Conservation (phyloP, 768 basidiomycete species). For the Boletus pseudopeckii region DNA sequence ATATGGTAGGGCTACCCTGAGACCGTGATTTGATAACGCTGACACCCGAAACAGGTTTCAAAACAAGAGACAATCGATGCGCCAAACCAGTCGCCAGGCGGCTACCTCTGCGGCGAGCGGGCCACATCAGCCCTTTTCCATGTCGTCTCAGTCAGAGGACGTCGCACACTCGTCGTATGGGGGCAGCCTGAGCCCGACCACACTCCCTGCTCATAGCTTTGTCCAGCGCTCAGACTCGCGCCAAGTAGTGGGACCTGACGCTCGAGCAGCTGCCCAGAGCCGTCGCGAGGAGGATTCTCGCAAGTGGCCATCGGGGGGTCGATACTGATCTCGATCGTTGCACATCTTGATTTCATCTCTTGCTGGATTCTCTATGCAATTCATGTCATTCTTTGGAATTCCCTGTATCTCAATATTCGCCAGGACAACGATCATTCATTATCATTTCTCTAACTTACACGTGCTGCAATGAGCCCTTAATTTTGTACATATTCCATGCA, state of each 20-base stretch:
- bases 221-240: constrained; percentile 42
- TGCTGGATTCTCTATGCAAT: constrained; percentile 32
- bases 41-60: constrained; percentile 62
- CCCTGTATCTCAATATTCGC: constrained; percentile 31
- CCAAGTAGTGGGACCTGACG: constrained; percentile 30
- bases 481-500: constrained; percentile 33
- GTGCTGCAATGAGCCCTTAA: constrained; percentile 31
- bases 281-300: constrained; percentile 48
- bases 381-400: constrained; percentile 34
- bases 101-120: constrained; percentile 42
- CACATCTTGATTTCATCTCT: constrained; percentile 35
- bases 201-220: constrained; percentile 35
- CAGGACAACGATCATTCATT: constrained; percentile 38
- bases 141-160: constrained; percentile 36
- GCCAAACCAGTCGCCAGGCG: constrained; percentile 68
- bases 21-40: constrained; percentile 15
- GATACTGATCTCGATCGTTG: constrained; percentile 41
- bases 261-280: constrained; percentile 28
- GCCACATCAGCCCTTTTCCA: constrained; percentile 49
- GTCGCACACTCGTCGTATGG: constrained; percentile 35
- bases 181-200: constrained; percentile 31
- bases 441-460: constrained; percentile 34
- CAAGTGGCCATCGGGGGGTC: constrained; percentile 43
- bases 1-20: constrained; percentile 58
- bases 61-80: constrained; percentile 81